These are phyloP conservation scores for Monosporozyma solicola DNA, from an alignment of 805 yeast genomes.

Conservation along the genomic window DNA sequence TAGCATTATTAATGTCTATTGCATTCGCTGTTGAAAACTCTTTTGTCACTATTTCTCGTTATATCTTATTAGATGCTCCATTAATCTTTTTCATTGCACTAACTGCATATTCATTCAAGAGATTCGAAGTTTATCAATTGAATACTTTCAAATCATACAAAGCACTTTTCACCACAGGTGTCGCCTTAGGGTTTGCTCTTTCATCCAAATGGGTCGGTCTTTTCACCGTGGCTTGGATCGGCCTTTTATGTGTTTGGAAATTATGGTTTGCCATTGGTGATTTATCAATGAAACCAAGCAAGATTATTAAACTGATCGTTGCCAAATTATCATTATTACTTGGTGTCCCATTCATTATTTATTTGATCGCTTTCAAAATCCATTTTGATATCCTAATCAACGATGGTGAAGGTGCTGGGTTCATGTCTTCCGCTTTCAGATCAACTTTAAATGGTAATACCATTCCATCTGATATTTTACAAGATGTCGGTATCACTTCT, in stretches of 20 bases:
- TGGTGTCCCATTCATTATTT: constrained; percentile 49
- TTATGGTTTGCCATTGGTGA: constrained; percentile 71
- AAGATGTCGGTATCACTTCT: constrained; percentile 70
- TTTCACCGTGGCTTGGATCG: constrained; percentile 74
- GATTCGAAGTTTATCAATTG: constrained; percentile 58
- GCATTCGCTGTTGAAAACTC: constrained; percentile 60
- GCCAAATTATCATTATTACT: constrained; percentile 46
- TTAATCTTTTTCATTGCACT: constrained; percentile 69
- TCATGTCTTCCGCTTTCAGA: constrained; percentile 67
- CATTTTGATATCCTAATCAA: constrained; percentile 50
- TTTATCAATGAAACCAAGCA: constrained; percentile 39
- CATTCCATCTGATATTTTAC: constrained; percentile 49
- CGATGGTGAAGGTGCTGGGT: constrained; percentile 66
- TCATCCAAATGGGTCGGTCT: constrained; percentile 81
- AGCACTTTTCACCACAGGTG: constrained; percentile 53
- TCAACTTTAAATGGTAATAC: constrained; percentile 49
- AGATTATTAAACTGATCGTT: constrained; percentile 39
- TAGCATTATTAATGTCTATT: constrained; percentile 49
- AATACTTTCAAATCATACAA: constrained; percentile 49
- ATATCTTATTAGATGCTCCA: constrained; percentile 68
- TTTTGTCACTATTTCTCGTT: constrained; percentile 60
- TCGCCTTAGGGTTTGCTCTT: constrained; percentile 63
- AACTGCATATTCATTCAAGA: constrained; percentile 54
- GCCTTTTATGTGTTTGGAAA: constrained; percentile 49
- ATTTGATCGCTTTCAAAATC: constrained; percentile 48